phyloP scores from a whole-genome alignment of 2,329 filamentous ascomycete genomes.

The Talaromyces sp. region DNA sequence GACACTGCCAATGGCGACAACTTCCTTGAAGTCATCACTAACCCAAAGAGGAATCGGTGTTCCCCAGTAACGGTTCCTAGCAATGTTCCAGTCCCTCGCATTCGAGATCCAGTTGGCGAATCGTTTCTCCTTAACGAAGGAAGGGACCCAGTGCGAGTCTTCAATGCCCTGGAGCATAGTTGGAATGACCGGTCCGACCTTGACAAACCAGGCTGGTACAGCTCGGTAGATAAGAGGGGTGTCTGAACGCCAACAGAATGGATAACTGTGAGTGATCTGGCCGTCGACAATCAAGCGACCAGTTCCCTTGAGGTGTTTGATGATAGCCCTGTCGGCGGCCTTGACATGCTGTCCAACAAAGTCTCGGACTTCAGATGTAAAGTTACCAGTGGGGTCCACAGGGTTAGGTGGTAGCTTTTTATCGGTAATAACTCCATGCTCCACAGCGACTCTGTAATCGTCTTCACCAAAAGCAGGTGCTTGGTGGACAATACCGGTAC shows the following conservation, averaged over 20 bases:
- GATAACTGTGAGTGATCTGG: slow-evolving; percentile 86
- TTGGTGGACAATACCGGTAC: slow-evolving; percentile 92
- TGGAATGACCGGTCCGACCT: slow-evolving; percentile 76
- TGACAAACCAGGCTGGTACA: slow-evolving; percentile 92
- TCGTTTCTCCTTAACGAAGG: slow-evolving; percentile 83
- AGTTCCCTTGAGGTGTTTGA: slow-evolving; percentile 76
- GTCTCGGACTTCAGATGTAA: slow-evolving; percentile 71
- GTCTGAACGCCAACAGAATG: slow-evolving; percentile 92
- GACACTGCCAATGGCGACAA: slow-evolving; percentile 80
- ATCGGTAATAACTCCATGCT: slow-evolving; percentile 72
- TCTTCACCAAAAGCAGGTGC: slow-evolving; percentile 92
- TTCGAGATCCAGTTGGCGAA: slow-evolving; percentile 90
- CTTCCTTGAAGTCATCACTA: slow-evolving; percentile 82
- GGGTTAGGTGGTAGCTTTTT: slow-evolving; percentile 81
- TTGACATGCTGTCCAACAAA: slow-evolving; percentile 89
- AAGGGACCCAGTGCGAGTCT: slow-evolving; percentile 85
- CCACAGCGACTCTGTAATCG: slow-evolving; percentile 81
- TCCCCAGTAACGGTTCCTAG: slow-evolving; percentile 91
- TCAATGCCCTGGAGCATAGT: slow-evolving; percentile 90
- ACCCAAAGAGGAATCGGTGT: slow-evolving; percentile 90
- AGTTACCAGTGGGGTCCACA: slow-evolving; percentile 78
- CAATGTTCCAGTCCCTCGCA: slow-evolving; percentile 93
- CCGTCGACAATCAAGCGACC: slow-evolving; percentile 79
- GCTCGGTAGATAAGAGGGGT: slow-evolving; percentile 90
- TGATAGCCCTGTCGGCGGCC: slow-evolving; percentile 86